Percentiles rank a stretch among this genome's conserved stretches.
Conservation (phyloP, 1,284 basidiomycete genomes). For the Neotropicomus parvogracilis region DNA sequence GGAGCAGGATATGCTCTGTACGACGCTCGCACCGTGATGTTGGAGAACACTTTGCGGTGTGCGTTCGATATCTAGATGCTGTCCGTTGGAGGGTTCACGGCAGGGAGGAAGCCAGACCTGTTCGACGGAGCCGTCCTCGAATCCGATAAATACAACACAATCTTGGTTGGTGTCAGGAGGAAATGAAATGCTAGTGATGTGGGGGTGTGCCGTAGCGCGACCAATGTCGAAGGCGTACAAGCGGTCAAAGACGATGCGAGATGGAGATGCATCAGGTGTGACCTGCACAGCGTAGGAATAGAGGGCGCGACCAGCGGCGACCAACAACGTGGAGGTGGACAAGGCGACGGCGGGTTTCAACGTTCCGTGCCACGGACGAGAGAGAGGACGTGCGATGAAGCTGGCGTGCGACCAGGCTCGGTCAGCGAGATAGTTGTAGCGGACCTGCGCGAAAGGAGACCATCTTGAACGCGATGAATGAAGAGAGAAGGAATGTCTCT, state of each 20-base stretch:
- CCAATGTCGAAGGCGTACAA: conserved; percentile 38
- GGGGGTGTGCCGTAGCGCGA: conserved; percentile 34
- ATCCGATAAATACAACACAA: conserved; percentile 54
- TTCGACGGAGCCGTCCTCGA: conserved; percentile 58
- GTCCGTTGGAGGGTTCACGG: conserved; percentile 1
- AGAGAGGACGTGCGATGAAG: conserved; percentile 66
- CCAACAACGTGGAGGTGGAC: conserved; percentile 52
- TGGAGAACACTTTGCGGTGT: conserved; percentile 26
- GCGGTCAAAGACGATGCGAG: conserved; percentile 43
- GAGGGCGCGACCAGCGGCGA: conserved; percentile 59
- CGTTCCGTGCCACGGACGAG: conserved; percentile 58
- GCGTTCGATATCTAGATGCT: conserved; percentile 19
- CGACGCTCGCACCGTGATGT: conserved; percentile 41
- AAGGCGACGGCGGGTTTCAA: conserved; percentile 59
- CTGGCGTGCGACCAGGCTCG: conserved; percentile 47
- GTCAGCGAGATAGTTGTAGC: conserved; percentile 55
- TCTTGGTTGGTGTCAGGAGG: conserved; percentile 48
- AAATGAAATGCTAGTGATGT: conserved; percentile 53
- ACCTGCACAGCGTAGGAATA: conserved; percentile 54
- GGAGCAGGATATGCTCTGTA: conserved; percentile 53
- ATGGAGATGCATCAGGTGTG: conserved; percentile 37
- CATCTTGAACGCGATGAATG: conserved; percentile 44
- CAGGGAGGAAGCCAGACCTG: conserved; percentile 38
- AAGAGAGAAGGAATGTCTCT: conserved; percentile 53
- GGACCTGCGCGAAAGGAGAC: conserved; percentile 44